Evolutionary conservation across 345 rosid genomes (phyloP), one percentile per base, ranked within the genome.

Genomic region (Anacardium occidentale): DNA sequence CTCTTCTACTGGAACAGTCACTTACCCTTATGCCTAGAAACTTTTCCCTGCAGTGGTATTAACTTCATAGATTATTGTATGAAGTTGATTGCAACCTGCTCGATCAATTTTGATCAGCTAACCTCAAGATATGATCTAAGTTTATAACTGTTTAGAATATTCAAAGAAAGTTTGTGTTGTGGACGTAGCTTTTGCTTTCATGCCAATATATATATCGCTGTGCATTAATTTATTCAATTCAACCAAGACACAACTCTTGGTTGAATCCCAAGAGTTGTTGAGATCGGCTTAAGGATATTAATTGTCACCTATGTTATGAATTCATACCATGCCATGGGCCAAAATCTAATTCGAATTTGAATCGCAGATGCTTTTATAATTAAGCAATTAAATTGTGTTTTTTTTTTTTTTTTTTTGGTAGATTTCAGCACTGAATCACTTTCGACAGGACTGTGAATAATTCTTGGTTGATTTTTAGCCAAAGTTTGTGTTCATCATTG

Each of bases 91-190:
- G 32, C 29, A 0, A 24, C 40, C 24, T 15, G 69, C 55, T 53
- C 20, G 52, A 68, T 37, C 50, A 34, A 54, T 20, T 68, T 40
- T 18, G 37, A 68, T 55, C 13, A 53, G 59, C 72, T 68, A 7
- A 18, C 72, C 5, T n/a, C 47, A 34, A 54, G 34, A 55, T 21
- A 48, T 54, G 51, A 53, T 58, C 62, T 29, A 29, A 29, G 32
- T 1, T 14, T 12, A 13, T 22, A 58, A 18, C 20, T 15, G 25
- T 20, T 18, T 54, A 54, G 24, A 6, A 7, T 6, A 21, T 12
- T n/a, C 20, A 21, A 21, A n/a, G 25, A 54, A 54, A 10, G 11
- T 15, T 25, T 54, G 10, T 20, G 25, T 21, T 0, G 25, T 54
- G 24, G 58, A 54, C 58, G 1, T 37, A 54, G 9, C 25, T n/a